phyloP scores from a whole-genome alignment of 805 yeast species.

The Wickerhamiella bombiphila region DNA sequence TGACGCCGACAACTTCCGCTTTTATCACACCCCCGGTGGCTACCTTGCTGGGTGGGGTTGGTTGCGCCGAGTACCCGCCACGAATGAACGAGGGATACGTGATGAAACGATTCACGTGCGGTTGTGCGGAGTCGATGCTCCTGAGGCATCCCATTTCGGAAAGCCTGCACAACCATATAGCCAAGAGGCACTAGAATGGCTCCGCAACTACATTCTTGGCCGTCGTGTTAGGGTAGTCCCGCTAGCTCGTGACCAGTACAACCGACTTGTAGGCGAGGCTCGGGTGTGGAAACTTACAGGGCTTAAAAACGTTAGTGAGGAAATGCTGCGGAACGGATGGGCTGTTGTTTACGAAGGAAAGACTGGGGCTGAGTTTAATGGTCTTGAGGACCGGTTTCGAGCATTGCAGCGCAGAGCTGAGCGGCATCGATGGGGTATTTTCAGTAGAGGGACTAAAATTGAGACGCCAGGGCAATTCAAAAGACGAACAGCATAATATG shows the following conservation, averaged over 20 bases:
- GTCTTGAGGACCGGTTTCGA: slow-evolving; percentile 45
- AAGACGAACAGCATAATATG: not conserved
- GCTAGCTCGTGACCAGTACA: slow-evolving; percentile 72
- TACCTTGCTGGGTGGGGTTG: slow-evolving; percentile 83
- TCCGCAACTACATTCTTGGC: slow-evolving; percentile 50
- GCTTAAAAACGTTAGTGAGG: slow-evolving; percentile 64
- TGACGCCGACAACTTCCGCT: slow-evolving; percentile 88
- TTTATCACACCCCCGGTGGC: slow-evolving; percentile 93
- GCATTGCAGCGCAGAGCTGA: slow-evolving; percentile 49
- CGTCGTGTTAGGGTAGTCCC: slow-evolving; percentile 62
- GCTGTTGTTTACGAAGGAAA: slow-evolving; percentile 83
- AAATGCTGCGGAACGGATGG: slow-evolving; percentile 72
- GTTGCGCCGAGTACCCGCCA: slow-evolving; percentile 53
- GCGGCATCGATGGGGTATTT: slow-evolving; percentile 45
- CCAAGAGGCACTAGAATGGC: slow-evolving; percentile 73
- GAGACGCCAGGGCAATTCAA: slow-evolving; percentile 76
- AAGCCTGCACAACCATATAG: slow-evolving; percentile 80
- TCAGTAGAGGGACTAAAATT: slow-evolving; percentile 36
- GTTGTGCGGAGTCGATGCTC: slow-evolving; percentile 91
- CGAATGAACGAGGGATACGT: slow-evolving; percentile 32
- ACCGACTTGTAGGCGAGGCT: slow-evolving; percentile 71
- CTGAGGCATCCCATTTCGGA: slow-evolving; percentile 90
- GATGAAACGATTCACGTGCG: slow-evolving; percentile 66
- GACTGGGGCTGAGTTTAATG: slow-evolving; percentile 73
- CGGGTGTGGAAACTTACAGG: slow-evolving; percentile 49